phyloP scores from a whole-genome alignment of 1,284 basidiomycete genomes.

The Retiboletus flavoniger region DNA sequence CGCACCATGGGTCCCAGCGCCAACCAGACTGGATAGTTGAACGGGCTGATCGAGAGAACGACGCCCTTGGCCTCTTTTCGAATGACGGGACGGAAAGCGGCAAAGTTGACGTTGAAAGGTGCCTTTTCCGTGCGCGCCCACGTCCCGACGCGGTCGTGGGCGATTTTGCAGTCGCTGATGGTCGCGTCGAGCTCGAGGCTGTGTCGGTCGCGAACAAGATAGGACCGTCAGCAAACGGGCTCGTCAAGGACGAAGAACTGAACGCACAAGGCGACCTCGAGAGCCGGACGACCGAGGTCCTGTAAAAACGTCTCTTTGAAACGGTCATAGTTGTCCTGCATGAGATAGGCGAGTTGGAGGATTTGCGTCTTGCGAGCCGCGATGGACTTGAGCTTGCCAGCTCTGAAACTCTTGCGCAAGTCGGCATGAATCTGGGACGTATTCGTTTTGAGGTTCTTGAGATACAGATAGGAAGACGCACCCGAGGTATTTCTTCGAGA shows the following conservation, averaged over 20 bases:
- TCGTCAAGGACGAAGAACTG: not conserved
- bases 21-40: constrained; percentile 61
- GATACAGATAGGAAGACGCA: constrained; percentile 12
- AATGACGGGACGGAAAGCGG: constrained; percentile 59
- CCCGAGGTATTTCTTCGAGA: constrained; percentile 43
- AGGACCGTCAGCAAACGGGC: not conserved
- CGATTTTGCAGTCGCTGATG: constrained; percentile 59
- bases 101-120: constrained; percentile 53
- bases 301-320: constrained; percentile 52
- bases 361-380: constrained; percentile 67
- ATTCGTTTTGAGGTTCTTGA: not conserved
- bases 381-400: constrained; percentile 59
- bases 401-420: constrained; percentile 51
- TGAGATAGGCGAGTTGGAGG: constrained; percentile 60
- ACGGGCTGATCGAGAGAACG: constrained; percentile 64
- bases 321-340: constrained; percentile 61
- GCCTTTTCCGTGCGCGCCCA: constrained; percentile 74
- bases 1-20: constrained; percentile 55
- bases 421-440: constrained; percentile 49
- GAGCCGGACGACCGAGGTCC: constrained; percentile 57
- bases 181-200: constrained; percentile 59
- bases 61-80: constrained; percentile 79
- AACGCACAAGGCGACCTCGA: constrained; percentile 59
- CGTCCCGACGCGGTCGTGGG: constrained; percentile 67
- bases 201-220: not conserved